phyloP scores from a whole-genome alignment of 345 rosid genomes.

The Eucalyptus marginata region DNA sequence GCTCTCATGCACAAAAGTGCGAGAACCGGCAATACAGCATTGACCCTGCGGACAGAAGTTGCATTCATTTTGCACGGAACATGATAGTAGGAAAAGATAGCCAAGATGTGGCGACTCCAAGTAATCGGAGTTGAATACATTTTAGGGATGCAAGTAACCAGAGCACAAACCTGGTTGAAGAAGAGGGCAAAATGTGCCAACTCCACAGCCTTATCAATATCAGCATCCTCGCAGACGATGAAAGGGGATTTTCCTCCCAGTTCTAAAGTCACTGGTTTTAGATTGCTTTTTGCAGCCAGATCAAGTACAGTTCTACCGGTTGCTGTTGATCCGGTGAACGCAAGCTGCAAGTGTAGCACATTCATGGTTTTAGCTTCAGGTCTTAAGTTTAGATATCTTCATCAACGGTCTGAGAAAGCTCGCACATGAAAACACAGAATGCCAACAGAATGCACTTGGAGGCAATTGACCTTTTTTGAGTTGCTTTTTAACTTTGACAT shows the following conservation, averaged over 20 bases:
- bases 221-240: conserved; percentile 5
- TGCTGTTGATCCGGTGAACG: conserved; percentile 2
- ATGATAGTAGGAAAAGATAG: background rate
- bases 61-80: background rate
- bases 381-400: background rate
- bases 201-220: conserved; percentile 6
- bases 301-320: background rate
- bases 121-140: background rate
- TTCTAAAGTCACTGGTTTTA: conserved; percentile 6
- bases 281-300: conserved; percentile 5
- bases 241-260: conserved; percentile 13
- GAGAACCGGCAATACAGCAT: conserved; percentile 91
- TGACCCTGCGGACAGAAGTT: conserved; percentile 46
- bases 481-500: background rate
- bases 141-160: background rate
- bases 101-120: background rate
- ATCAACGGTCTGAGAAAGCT: background rate
- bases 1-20: conserved; percentile 81
- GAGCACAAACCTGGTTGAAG: background rate
- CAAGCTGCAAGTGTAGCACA: conserved; percentile 3
- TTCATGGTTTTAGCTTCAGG: background rate
- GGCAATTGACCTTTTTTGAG: background rate
- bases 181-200: background rate
- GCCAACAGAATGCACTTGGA: background rate
- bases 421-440: background rate